Evolutionary conservation across 345 rosid species (phyloP).

Genomic region (Hibiscus tridactylites): DNA sequence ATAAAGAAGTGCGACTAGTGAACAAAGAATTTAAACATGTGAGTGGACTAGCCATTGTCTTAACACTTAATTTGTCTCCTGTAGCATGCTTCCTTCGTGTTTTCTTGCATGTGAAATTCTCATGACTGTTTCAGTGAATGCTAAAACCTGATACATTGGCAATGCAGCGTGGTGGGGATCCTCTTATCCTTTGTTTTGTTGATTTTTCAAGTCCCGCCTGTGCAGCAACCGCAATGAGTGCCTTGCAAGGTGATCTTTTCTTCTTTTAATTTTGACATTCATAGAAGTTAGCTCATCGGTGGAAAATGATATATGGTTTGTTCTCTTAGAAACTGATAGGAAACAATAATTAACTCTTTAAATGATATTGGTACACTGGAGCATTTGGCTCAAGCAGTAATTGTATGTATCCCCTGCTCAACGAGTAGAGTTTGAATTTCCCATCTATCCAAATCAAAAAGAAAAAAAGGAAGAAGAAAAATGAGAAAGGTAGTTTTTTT

Average conservation of each 20-base stretch:
- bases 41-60: conserved; percentile 16
- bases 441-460: background rate
- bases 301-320: background rate
- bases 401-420: background rate
- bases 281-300: background rate
- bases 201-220: conserved; percentile 77
- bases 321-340: background rate
- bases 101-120: background rate
- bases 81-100: background rate
- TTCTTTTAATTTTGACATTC: background rate
- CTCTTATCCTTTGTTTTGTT: conserved; percentile 79
- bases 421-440: background rate
- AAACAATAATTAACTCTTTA: background rate
- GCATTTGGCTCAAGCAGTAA: background rate
- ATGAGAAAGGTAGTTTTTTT: background rate
- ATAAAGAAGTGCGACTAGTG: conserved; percentile 74
- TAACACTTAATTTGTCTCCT: background rate
- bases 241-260: conserved; percentile 68
- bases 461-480: background rate
- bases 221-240: conserved; percentile 85
- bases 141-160: conserved; percentile 3
- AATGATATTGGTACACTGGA: background rate
- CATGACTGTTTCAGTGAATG: background rate
- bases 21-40: conserved; percentile 69
- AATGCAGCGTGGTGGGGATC: conserved; percentile 84